phyloP scores from a whole-genome alignment of 495 filamentous ascomycete genomes.

The Talaromyces trachyspermus region DNA sequence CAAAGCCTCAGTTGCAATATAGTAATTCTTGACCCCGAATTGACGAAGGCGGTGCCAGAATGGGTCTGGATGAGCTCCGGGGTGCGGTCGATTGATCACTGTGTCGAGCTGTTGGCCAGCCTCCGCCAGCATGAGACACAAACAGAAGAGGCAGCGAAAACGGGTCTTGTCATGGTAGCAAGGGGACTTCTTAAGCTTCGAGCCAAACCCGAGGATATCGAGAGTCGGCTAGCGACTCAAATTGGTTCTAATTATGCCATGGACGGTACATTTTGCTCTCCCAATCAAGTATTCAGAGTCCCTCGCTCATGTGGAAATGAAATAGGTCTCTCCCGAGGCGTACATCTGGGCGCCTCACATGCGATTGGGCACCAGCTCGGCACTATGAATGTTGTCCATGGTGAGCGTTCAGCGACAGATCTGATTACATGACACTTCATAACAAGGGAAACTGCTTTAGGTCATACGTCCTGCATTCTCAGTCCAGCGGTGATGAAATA shows the following conservation, averaged over 20 bases:
- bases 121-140: slow-evolving; percentile 3
- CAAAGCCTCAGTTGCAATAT: slow-evolving; percentile 5
- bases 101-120: slow-evolving; percentile 3
- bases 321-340: slow-evolving; percentile 3
- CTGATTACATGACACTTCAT: too few relatives aligned
- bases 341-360: slow-evolving; percentile 4
- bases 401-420: not conserved
- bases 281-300: not conserved
- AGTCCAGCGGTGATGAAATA: slow-evolving; percentile 7
- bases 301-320: not conserved
- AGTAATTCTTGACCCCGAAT: slow-evolving; percentile 3
- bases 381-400: slow-evolving; percentile 6
- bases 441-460: not conserved
- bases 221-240: slow-evolving; percentile 3
- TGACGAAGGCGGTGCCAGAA: slow-evolving; percentile 2
- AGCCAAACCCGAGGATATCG: not conserved
- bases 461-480: slow-evolving; percentile 5
- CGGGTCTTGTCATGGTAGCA: slow-evolving; percentile 1
- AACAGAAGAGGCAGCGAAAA: slow-evolving; percentile 4
- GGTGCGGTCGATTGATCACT: slow-evolving; percentile 5
- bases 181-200: slow-evolving; percentile 3
- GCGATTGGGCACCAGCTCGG: slow-evolving; percentile 5
- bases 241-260: slow-evolving; percentile 5
- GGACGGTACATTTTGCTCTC: not conserved
- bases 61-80: slow-evolving; percentile 5